phyloP scores from a whole-genome alignment of 1,284 basidiomycete genomes.

The Irpex sp. region DNA sequence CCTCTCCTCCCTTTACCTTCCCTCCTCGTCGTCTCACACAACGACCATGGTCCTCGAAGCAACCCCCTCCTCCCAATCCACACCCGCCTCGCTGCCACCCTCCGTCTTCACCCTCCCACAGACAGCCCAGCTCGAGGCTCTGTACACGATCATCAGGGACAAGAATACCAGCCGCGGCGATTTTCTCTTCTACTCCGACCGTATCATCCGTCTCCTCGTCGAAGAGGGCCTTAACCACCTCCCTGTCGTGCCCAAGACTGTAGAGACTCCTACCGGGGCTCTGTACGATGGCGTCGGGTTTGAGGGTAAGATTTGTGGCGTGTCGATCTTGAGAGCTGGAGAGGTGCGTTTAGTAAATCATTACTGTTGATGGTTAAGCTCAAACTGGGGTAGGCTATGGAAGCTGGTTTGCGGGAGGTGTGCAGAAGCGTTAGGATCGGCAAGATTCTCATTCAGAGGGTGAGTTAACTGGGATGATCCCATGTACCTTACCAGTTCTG shows the following conservation, averaged over 20 bases:
- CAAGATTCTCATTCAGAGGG: constrained; percentile 93
- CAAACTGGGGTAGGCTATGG: constrained; percentile 69
- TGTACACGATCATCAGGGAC: constrained; percentile 94
- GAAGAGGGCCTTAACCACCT: constrained; percentile 95
- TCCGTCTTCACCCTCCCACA: constrained; percentile 85
- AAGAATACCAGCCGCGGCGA: constrained; percentile 86
- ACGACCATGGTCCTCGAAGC: constrained; percentile 19
- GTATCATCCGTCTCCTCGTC: constrained; percentile 72
- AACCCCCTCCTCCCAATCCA: constrained; percentile 30
- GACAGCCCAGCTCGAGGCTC: constrained; percentile 90
- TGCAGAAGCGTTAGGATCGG: constrained; percentile 91
- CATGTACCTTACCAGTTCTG: not conserved
- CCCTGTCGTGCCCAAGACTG: constrained; percentile 83
- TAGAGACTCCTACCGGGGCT: constrained; percentile 80
- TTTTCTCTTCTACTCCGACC: constrained; percentile 94
- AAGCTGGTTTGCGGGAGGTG: constrained; percentile 89
- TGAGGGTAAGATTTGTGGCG: constrained; percentile 92
- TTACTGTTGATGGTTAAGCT: not conserved
- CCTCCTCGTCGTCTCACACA: not conserved
- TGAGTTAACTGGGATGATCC: constrained; percentile 29
- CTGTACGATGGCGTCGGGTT: constrained; percentile 88
- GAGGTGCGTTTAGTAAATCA: constrained; percentile 46
- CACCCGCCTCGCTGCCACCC: constrained; percentile 50
- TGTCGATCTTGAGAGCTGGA: constrained; percentile 87
- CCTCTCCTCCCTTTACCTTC: not conserved